A percentile compares a stretch with the other conserved stretches of the same genome.
Conservation (phyloP, 306 rosid species). For the Pueraria montana region DNA sequence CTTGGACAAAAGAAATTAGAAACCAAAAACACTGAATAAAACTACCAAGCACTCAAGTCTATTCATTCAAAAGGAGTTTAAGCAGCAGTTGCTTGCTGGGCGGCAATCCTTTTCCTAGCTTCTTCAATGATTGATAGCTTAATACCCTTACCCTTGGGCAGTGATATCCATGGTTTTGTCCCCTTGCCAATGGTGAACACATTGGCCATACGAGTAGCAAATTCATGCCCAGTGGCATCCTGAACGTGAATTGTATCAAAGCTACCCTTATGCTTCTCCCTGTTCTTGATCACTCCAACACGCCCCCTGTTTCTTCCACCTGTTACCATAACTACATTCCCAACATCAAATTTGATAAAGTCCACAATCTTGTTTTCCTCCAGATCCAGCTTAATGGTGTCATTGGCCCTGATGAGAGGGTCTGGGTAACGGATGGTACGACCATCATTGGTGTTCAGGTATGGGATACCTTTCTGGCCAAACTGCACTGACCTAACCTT, state of each 20-base stretch:
- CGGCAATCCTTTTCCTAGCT: conserved; percentile 75
- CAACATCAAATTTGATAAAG: conserved; percentile 82
- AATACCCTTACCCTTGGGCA: conserved; percentile 91
- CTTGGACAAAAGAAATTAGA: not conserved
- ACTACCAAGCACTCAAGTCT: conserved; percentile 37
- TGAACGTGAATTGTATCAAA: conserved; percentile 84
- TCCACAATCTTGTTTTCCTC: conserved; percentile 74
- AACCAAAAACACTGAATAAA: conserved; percentile 32
- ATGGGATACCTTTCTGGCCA: conserved; percentile 86
- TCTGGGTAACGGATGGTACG: conserved; percentile 94
- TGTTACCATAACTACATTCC: conserved; percentile 85
- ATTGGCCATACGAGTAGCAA: conserved; percentile 76
- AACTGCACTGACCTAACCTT: conserved; percentile 83
- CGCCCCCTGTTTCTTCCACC: conserved; percentile 86
- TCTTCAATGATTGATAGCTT: conserved; percentile 83
- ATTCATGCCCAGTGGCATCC: conserved; percentile 83
- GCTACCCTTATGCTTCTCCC: conserved; percentile 87
- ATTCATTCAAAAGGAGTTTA: conserved; percentile 27
- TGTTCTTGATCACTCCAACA: conserved; percentile 84
- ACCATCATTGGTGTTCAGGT: conserved; percentile 84
- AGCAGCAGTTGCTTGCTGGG: conserved; percentile 72
- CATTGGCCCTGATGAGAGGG: conserved; percentile 81
- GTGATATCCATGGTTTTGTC: conserved; percentile 70
- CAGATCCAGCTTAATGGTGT: conserved; percentile 81
- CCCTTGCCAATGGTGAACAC: conserved; percentile 87